phyloP scores from a whole-genome alignment of 116 monocot genomes.

The Dioscorea cayenensis region DNA sequence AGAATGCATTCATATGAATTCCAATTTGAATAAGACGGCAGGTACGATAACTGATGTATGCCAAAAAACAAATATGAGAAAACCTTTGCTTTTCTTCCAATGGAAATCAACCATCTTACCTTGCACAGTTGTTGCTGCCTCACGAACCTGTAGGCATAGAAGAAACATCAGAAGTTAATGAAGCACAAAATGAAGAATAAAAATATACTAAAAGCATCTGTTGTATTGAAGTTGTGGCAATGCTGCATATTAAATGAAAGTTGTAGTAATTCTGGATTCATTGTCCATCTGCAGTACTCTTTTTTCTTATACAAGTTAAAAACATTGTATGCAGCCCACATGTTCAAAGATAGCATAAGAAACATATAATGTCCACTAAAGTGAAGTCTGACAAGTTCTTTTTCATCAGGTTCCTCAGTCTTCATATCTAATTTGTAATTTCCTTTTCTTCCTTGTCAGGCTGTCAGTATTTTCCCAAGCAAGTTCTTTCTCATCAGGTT shows the following conservation, averaged over 20 bases:
- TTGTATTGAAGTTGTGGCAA: no score
- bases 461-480: no score
- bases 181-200: background rate
- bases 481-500: background rate
- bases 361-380: background rate
- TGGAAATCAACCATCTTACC: constrained; percentile 95
- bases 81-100: constrained; percentile 94
- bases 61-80: background rate
- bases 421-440: no score
- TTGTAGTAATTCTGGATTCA: no score
- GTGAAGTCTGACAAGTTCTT: background rate
- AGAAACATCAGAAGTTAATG: background rate
- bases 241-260: no score
- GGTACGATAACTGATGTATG: background rate
- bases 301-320: no score
- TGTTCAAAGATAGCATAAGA: no score
- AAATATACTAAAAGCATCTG: background rate
- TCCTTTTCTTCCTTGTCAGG: no score
- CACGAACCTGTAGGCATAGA: constrained; percentile 54
- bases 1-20: background rate
- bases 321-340: no score
- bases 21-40: background rate
- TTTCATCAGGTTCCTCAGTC: no score
- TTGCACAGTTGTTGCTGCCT: constrained; percentile 65
- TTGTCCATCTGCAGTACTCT: no score